These are phyloP conservation scores for Peronospora farinosa DNA, from an alignment of 352 stramenopile species.

Conservation along the genomic window DNA sequence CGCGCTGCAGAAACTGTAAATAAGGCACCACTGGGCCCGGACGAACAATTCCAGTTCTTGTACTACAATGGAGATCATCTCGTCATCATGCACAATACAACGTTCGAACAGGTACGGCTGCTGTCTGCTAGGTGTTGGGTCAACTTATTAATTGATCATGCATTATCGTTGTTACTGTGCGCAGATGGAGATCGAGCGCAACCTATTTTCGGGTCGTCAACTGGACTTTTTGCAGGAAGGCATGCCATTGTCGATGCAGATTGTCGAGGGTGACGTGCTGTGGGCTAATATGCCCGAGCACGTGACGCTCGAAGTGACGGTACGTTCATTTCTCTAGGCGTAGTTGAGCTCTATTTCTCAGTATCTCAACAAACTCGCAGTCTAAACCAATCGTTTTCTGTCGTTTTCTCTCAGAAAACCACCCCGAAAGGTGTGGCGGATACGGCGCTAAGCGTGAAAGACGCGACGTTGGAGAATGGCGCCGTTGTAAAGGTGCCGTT, in stretches of 20 bases:
- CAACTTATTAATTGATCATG: not conserved
- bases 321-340: slow-evolving; percentile 20
- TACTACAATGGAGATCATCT: slow-evolving; percentile 76
- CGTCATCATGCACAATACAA: slow-evolving; percentile 76
- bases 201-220: slow-evolving; percentile 67
- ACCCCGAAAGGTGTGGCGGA: slow-evolving; percentile 74
- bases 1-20: slow-evolving; percentile 71
- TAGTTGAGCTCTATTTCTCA: not conserved
- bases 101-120: slow-evolving; percentile 66
- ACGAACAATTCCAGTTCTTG: slow-evolving; percentile 78
- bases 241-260: slow-evolving; percentile 78
- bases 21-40: slow-evolving; percentile 66
- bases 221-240: slow-evolving; percentile 73
- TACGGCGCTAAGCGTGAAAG: slow-evolving; percentile 70
- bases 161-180: not conserved
- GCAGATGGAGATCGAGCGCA: slow-evolving; percentile 65
- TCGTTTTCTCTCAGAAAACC: slow-evolving; percentile 41
- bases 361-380: not conserved
- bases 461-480: slow-evolving; percentile 75
- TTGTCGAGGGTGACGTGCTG: slow-evolving; percentile 75
- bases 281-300: slow-evolving; percentile 84
- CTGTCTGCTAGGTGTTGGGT: not conserved
- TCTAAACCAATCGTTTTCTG: slow-evolving; percentile 1
- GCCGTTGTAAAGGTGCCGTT: slow-evolving; percentile 76
- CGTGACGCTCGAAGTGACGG: slow-evolving; percentile 66